Conservation (phyloP, 73 alveolate species). For the Durusdinium trenchii region DNA sequence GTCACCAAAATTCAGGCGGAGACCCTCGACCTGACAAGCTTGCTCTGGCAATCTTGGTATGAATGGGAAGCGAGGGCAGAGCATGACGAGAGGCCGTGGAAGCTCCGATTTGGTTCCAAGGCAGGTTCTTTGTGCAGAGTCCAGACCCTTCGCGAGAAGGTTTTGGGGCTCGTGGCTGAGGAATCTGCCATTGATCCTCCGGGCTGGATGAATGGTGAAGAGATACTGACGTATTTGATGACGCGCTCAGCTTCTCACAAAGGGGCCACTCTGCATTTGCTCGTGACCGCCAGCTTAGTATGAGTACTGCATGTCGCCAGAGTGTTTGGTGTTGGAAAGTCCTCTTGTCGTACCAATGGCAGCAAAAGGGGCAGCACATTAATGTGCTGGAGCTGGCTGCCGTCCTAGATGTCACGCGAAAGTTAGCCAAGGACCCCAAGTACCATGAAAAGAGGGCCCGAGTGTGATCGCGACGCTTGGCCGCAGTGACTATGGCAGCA, state of each 20-base stretch:
- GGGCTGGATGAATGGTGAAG: slow-evolving; percentile 11
- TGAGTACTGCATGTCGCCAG: neutral
- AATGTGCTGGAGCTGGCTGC: slow-evolving; percentile 32
- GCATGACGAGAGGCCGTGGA: neutral
- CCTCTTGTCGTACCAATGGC: slow-evolving; percentile 28
- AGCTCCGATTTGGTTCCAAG: neutral
- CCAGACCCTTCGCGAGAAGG: neutral
- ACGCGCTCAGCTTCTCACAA: neutral
- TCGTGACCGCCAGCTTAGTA: neutral
- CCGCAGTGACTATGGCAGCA: neutral
- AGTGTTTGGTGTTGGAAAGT: slow-evolving; percentile 23
- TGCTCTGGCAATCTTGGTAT: neutral
- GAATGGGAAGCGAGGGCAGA: neutral
- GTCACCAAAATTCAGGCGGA: neutral
- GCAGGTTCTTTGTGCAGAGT: neutral
- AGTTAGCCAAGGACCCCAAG: neutral
- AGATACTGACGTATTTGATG: neutral
- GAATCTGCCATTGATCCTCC: neutral
- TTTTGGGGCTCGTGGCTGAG: neutral
- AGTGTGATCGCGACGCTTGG: neutral
- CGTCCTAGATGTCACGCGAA: neutral
- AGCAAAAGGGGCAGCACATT: slow-evolving; percentile 1
- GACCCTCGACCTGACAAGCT: neutral
- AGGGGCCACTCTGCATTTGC: neutral
- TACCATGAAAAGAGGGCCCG: neutral